Evolutionary conservation across 768 basidiomycete genomes (phyloP), one percentile per base, ranked within the genome.

Genomic region (Boletus edulis): DNA sequence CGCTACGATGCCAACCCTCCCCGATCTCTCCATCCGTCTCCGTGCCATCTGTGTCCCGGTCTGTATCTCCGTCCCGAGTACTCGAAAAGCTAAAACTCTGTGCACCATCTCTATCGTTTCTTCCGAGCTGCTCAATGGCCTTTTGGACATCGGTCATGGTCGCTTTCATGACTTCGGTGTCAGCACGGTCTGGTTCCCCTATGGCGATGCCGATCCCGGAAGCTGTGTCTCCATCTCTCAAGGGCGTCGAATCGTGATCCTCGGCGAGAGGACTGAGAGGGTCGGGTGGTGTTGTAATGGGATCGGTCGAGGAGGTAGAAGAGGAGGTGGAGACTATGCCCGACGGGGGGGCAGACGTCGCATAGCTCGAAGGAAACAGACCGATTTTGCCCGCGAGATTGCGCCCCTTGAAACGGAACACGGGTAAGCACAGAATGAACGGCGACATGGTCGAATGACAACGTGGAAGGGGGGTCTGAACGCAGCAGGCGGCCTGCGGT

Each of bases 61-160:
- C 78, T 2, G 77, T 75, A 48, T 75, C 77, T 13, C 80, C 81
- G 50, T 80, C 85, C 15, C 76, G 76, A 4, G 82, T 82, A 62
- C 88, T 89, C 3, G 83, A 78, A 64, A 92, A 94, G 62, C 88
- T 89, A 69, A 90, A 90, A 62, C 89, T 87, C 29, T 84, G 79
- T 1, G 77, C 73, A 8, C 81, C 84, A 53, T 87, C 83, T 15
- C 75, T 74, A 62, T 81, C 80, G 31, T 73, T 74, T 43, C 78
- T 75, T 9, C 86, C 89, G 24, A 94, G 84, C 62, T 94, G 90
- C 56, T 94, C 90, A 62, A 95, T 94, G 18, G 92, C 93, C 59
- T 90, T 76, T 69, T 96, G 90, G 7, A 96, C 90, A 54, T 95
- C 92, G 3, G 88, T 92, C 79, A 95, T 80, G 3, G 93, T 96